phyloP scores from a whole-genome alignment of 306 rosid genomes.

The Cucumis sativus region DNA sequence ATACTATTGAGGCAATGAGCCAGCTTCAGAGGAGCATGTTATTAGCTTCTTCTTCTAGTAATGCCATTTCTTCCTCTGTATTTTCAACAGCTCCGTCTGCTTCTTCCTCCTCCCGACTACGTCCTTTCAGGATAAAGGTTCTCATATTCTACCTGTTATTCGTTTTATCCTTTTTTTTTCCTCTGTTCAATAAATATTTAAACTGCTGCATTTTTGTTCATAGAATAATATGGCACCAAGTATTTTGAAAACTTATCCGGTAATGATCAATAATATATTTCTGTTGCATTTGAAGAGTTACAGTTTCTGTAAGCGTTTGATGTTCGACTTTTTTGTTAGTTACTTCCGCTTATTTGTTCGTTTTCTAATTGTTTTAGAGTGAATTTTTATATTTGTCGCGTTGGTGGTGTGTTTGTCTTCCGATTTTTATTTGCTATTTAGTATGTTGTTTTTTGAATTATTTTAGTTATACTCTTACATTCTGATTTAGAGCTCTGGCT shows the following conservation, averaged over 20 bases:
- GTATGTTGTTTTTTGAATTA: not conserved
- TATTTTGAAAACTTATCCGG: not conserved
- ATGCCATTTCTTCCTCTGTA: conserved; percentile 20
- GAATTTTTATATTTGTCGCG: not conserved
- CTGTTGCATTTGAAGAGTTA: not conserved
- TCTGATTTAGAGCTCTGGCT: not conserved
- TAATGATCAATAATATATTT: not conserved
- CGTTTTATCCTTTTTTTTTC: not conserved
- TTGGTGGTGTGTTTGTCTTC: not conserved
- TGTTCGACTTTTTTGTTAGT: not conserved
- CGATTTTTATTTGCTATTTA: not conserved
- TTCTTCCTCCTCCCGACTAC: conserved; percentile 25
- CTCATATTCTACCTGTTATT: not conserved
- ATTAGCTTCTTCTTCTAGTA: conserved; percentile 13
- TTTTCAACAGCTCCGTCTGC: conserved; percentile 19
- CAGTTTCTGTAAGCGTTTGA: not conserved
- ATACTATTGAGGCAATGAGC: conserved; percentile 30
- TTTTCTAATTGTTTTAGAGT: not conserved
- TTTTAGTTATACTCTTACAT: not conserved
- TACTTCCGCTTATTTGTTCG: not conserved
- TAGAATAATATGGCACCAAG: not conserved
- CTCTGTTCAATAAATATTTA: not conserved
- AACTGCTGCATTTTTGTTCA: not conserved
- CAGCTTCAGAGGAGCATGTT: conserved; percentile 41
- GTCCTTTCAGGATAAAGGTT: conserved; percentile 43